Percentiles rank a stretch among this genome's conserved stretches.
These are phyloP conservation scores for Aspergillus jensenii DNA, from an alignment of 2,329 filamentous ascomycete genomes.

Conservation along the genomic window DNA sequence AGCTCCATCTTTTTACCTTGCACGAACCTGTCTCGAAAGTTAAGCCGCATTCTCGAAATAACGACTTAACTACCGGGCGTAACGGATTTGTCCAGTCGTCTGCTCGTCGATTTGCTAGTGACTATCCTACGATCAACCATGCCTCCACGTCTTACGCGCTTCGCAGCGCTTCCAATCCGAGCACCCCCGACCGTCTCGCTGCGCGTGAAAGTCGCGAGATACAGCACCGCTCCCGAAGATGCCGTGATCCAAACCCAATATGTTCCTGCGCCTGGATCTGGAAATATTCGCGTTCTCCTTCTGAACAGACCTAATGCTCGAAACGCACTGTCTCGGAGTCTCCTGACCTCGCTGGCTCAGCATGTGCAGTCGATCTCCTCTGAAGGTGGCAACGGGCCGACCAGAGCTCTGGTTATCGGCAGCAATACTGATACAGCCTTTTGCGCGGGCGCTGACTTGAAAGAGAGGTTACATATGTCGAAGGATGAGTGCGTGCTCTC, in stretches of 20 bases:
- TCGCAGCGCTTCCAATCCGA: slow-evolving; percentile 22
- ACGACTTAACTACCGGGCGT: neutral
- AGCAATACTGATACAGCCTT: slow-evolving; percentile 85
- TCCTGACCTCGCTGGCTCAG: slow-evolving; percentile 69
- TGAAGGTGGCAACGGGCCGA: slow-evolving; percentile 59
- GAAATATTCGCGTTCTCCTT: slow-evolving; percentile 83
- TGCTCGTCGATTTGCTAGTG: neutral
- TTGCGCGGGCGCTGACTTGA: slow-evolving; percentile 92
- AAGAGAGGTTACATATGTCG: slow-evolving; percentile 77
- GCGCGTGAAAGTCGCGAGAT: slow-evolving; percentile 33
- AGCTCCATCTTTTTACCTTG: neutral
- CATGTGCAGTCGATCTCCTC: slow-evolving; percentile 71
- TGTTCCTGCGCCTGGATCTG: slow-evolving; percentile 73
- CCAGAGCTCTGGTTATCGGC: slow-evolving; percentile 77
- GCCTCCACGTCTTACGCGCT: slow-evolving; percentile 32
- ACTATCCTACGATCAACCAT: slow-evolving; percentile 22
- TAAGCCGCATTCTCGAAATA: neutral
- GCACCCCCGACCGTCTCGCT: slow-evolving; percentile 19
- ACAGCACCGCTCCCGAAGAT: slow-evolving; percentile 34
- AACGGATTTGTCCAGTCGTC: neutral
- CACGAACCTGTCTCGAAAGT: neutral
- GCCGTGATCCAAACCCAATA: slow-evolving; percentile 65
- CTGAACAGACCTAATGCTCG: slow-evolving; percentile 81
- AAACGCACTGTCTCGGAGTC: slow-evolving; percentile 82
- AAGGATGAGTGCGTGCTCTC: slow-evolving; percentile 66